Evolutionary conservation across 352 stramenopile species (phyloP), one percentile per base, ranked within the genome.

Genomic region (Pythium guiyangense): DNA sequence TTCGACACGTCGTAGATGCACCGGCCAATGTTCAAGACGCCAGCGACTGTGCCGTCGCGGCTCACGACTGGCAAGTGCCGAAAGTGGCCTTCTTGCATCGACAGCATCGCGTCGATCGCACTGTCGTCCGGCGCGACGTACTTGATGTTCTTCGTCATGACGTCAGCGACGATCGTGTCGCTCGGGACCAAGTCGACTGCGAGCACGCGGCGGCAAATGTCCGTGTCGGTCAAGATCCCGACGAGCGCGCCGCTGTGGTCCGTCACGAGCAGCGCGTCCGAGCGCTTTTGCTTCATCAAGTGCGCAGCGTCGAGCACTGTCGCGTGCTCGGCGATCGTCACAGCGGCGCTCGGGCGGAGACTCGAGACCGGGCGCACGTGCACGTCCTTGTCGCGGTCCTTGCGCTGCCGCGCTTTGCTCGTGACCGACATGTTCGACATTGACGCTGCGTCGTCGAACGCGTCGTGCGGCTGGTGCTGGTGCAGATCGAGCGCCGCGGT

Each of bases 1-100:
- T 91, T 92, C 3, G 98, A 99, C 0, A 98, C 96, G 63, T 99
- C 97, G 73, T 99, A 98, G 52, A 99, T 85, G 60, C 97, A 99
- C 60, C 98, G 98, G 17, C 95, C 96, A 74, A 99, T 99, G 74
- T 99, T 98, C 31, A 99, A 70, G 31, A 99, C 74, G 52, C 97
- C 97, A 18, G 95, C 92, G 35, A 99, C 96, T 22, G 66, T 70
- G 20, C 83, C 83, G 27, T 92, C 84, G 18, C 73, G 66, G 31
- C 64, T 69, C 0, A 98, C 88, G 18, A 99, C 97, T 4, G 97
- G 97, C 47, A 99, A 67, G 62, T 99, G 96, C 27, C 94, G 92
- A 66, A 99, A 99, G 46, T 96, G 88, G 49, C 96, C 96, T 62
- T 99, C 95, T 40, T 99, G 86, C 97, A 99, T 99, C 26, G 91